phyloP scores from a whole-genome alignment of 108 stramenopile genomes.

The Cyclotella sp. region DNA sequence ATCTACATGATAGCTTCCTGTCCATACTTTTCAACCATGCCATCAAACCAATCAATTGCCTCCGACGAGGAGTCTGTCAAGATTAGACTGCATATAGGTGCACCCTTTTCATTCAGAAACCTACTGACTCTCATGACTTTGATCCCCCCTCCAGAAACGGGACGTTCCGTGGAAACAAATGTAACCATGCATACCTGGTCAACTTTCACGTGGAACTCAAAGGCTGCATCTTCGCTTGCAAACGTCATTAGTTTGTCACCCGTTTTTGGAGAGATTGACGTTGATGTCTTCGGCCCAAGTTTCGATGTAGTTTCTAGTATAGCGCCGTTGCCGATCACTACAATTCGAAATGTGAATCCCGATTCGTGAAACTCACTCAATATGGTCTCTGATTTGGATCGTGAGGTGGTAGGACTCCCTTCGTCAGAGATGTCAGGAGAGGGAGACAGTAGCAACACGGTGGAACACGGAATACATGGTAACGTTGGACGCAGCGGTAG shows the following conservation, averaged over 20 bases:
- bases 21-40: conserved; percentile 62
- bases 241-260: conserved; percentile 73
- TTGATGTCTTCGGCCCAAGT: conserved; percentile 63
- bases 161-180: conserved; percentile 51
- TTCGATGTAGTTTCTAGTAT: conserved; percentile 81
- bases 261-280: conserved; percentile 66
- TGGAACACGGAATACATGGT: not conserved
- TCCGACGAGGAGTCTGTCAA: conserved; percentile 55
- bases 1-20: conserved; percentile 43
- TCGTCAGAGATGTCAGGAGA: not conserved
- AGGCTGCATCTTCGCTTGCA: conserved; percentile 71
- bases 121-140: conserved; percentile 63
- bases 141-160: conserved; percentile 2
- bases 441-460: not conserved
- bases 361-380: conserved; percentile 63
- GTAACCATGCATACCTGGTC: conserved; percentile 63
- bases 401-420: not conserved
- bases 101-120: conserved; percentile 58
- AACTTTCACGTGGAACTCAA: conserved; percentile 83
- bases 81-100: conserved; percentile 70
- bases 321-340: conserved; percentile 86
- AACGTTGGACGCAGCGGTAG: not conserved
- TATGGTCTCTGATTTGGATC: conserved; percentile 25
- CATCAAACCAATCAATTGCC: conserved; percentile 64
- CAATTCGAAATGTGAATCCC: conserved; percentile 67